Percentiles rank a stretch among this genome's conserved stretches.
phyloP scores from a whole-genome alignment of 768 basidiomycete species.

The Rhodotorula graminis region DNA sequence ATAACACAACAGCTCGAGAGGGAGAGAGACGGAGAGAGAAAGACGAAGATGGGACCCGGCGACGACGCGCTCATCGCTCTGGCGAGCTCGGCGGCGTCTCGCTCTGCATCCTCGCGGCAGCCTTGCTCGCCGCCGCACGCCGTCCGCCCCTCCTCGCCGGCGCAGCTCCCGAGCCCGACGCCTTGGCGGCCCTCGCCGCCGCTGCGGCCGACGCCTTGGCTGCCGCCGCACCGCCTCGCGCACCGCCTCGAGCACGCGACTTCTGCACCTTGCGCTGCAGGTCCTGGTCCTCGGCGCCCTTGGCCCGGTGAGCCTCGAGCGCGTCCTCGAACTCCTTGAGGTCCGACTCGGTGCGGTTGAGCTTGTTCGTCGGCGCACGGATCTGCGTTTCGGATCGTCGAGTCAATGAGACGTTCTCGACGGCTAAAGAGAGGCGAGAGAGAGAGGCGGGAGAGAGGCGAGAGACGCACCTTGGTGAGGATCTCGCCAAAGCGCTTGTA shows the following conservation, averaged over 20 bases:
- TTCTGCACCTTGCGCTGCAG: constrained; percentile 35
- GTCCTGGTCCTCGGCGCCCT: constrained; percentile 87
- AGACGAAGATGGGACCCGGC: not conserved
- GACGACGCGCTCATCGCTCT: not conserved
- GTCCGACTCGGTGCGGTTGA: constrained; percentile 87
- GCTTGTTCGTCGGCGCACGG: constrained; percentile 74
- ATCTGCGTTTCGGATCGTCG: constrained; percentile 14
- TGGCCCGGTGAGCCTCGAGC: constrained; percentile 70
- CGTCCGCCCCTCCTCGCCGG: no score
- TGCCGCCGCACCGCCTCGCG: not conserved
- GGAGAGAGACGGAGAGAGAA: constrained; percentile 8
- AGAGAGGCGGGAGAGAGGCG: not conserved
- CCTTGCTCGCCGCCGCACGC: no score
- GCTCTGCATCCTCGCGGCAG: not conserved
- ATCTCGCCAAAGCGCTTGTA: constrained; percentile 81
- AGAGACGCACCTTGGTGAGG: constrained; percentile 65
- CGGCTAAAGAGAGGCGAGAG: not conserved
- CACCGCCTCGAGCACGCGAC: constrained; percentile 14
- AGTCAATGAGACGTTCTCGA: not conserved
- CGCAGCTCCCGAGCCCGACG: not conserved
- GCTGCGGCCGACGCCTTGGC: not conserved
- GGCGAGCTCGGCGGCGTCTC: constrained; percentile 16
- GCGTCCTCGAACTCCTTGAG: constrained; percentile 91
- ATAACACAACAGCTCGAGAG: not conserved
- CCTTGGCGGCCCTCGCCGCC: not conserved